Base-by-base conservation (phyloP, 2,329 filamentous ascomycete genomes). In the Fusarium torulosum region DNA sequence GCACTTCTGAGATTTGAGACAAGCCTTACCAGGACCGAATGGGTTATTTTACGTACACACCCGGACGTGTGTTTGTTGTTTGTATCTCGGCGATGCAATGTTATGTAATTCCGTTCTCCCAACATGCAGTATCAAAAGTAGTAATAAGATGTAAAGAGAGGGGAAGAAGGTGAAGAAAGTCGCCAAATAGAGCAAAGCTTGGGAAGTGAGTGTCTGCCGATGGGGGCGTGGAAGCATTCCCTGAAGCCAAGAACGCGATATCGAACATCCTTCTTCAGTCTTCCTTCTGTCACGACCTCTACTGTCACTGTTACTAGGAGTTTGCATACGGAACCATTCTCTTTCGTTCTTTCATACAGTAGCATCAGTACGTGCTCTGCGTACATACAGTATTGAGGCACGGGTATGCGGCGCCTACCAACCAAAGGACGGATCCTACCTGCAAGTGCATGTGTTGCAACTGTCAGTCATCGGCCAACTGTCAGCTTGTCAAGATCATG, bases 311-410 rank as follows among this genome's bases (percentile, higher is more conserved):
- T 63, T 43, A 44, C 47, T 50, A 55, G 66, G 43, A 54, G 57
- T 52, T 59, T 69, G 50, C 42, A 63, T 57, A 66, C 65, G 35
- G 35, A 19, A n/a, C 17, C 35, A 37, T n/a, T 37, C 35, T 55
- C 55, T 53, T 66, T 31, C 11, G 42, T 45, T 29, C 65, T 55
- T 65, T 66, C 38, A 45, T 51, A 29, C 11, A 21, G 57, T 62
- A 68, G 38, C 64, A 65, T 64, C 64, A 56, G 49, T 67, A 41
- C 37, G 27, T 54, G 52, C 60, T 59, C 33, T 44, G 29, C 15
- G 46, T 50, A 59, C 29, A 7, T n/a, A 27, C 37, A 42, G 14
- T 35, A 49, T 54, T 59, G 45, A 42, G 63, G 58, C 49, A 49
- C 56, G 23, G 50, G 41, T 56, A 33, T 47, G 31, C 37, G 35